phyloP scores from a whole-genome alignment of 2,329 filamentous ascomycete species.

The Aspergillus udagawae region DNA sequence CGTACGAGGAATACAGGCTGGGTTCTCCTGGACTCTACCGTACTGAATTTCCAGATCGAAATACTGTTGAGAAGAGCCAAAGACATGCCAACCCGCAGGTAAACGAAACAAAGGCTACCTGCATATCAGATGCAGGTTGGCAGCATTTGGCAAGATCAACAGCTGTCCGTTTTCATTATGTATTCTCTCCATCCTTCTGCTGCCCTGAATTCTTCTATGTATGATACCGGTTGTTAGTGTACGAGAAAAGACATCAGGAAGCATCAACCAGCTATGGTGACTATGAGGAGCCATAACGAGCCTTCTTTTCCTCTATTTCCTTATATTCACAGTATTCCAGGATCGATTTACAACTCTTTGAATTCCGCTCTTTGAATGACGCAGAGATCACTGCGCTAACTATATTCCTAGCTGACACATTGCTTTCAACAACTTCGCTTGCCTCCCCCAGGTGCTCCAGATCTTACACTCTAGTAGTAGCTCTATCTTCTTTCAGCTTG shows the following conservation, averaged over 20 bases:
- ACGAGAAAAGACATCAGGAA: slow-evolving; percentile 6
- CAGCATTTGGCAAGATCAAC: not conserved
- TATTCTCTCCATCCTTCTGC: not conserved
- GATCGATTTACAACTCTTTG: not conserved
- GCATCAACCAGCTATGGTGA: not conserved
- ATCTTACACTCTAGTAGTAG: not conserved
- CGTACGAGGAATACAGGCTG: too few relatives aligned
- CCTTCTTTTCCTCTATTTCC: not conserved
- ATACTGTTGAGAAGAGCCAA: not conserved
- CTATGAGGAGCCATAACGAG: too few relatives aligned
- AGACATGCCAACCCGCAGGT: not conserved
- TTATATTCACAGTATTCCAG: not conserved
- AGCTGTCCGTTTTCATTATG: not conserved
- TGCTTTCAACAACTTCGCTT: not conserved
- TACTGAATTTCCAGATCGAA: not conserved
- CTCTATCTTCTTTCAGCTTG: not conserved
- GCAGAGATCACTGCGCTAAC: not conserved
- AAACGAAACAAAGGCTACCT: not conserved
- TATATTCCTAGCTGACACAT: not conserved
- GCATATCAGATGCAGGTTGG: not conserved
- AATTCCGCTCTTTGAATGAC: too few relatives aligned
- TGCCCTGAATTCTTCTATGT: not conserved
- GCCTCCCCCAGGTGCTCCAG: not conserved
- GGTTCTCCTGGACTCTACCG: too few relatives aligned
- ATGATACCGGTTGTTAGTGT: not conserved